These are phyloP conservation scores for Kwoniella sp. DNA, from an alignment of 768 basidiomycete genomes.

Conservation along the genomic window DNA sequence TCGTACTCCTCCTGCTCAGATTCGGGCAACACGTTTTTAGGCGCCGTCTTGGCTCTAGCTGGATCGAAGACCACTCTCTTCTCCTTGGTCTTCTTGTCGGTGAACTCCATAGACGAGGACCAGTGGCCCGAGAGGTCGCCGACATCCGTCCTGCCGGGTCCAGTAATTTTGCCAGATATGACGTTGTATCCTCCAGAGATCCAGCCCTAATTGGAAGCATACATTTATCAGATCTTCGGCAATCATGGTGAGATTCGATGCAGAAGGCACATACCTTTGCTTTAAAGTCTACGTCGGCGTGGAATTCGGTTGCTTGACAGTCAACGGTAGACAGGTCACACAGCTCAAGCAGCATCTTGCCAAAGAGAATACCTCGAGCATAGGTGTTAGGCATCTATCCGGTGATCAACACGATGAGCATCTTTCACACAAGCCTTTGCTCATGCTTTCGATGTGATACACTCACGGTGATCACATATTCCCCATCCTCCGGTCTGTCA, in stretches of 20 bases:
- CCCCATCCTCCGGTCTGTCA: constrained; percentile 79
- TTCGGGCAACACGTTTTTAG: constrained; percentile 83
- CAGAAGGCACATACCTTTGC: constrained; percentile 69
- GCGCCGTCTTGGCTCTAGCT: constrained; percentile 69
- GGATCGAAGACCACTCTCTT: constrained; percentile 85
- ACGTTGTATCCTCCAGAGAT: constrained; percentile 96
- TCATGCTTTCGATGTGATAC: too few species aligned
- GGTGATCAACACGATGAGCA: constrained; percentile 85
- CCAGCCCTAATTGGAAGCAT: constrained; percentile 71
- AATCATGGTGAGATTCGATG: too few species aligned
- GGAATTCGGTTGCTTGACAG: constrained; percentile 74
- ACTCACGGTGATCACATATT: constrained; percentile 62
- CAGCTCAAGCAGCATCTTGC: constrained; percentile 87
- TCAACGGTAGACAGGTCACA: constrained; percentile 84
- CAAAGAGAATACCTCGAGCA: constrained; percentile 60
- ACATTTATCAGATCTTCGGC: too few species aligned
- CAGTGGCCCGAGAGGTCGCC: constrained; percentile 90
- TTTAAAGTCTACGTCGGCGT: constrained; percentile 92
- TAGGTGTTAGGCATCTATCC: constrained; percentile 99
- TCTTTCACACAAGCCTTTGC: constrained; percentile 31
- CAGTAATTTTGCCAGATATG: constrained; percentile 76
- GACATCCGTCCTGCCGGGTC: constrained; percentile 63
- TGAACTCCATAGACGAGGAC: constrained; percentile 87
- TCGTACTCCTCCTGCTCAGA: constrained; percentile 87
- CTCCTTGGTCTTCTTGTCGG: constrained; percentile 66